phyloP scores from a whole-genome alignment of 306 rosid genomes.

The Lathyrus aphaca region DNA sequence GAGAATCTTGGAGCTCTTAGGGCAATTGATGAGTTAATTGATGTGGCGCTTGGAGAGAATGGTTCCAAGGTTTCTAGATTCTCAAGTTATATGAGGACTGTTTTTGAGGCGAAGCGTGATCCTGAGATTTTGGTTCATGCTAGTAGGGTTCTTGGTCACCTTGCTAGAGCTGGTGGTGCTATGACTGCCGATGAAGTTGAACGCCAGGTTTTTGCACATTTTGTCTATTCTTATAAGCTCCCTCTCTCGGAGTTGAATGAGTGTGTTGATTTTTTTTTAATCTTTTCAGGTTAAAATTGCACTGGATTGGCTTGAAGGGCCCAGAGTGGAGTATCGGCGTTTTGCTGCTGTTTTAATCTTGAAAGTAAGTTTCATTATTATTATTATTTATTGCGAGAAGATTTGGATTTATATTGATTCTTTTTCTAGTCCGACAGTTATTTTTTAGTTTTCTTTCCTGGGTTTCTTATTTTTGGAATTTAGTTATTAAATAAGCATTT shows the following conservation, averaged over 20 bases:
- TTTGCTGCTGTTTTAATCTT: conserved; percentile 93
- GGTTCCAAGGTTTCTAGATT: conserved; percentile 90
- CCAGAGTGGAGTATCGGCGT: conserved; percentile 88
- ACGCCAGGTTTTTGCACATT: conserved; percentile 68
- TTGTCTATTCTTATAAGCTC: not conserved
- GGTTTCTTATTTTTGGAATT: not conserved
- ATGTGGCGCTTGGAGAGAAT: conserved; percentile 92
- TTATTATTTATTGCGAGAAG: not conserved
- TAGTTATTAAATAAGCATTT: conserved; percentile 8
- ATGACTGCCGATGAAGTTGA: conserved; percentile 99
- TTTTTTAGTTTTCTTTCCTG: not conserved
- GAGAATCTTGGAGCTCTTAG: conserved; percentile 93
- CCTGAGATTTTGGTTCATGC: conserved; percentile 89
- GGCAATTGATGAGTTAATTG: conserved; percentile 94
- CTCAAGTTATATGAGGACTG: conserved; percentile 79
- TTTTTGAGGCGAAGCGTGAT: conserved; percentile 86
- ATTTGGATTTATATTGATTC: not conserved
- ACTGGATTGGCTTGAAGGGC: conserved; percentile 85
- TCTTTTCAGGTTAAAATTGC: conserved; percentile 77
- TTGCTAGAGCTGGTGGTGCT: conserved; percentile 97
- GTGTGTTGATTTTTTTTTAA: conserved; percentile 27
- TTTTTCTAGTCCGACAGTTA: not conserved
- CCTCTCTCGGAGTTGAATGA: conserved; percentile 6
- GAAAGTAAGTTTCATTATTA: conserved; percentile 65
- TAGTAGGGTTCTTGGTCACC: conserved; percentile 93